Conservation (phyloP, 108 stramenopile species). For the Nitzschia sp. region DNA sequence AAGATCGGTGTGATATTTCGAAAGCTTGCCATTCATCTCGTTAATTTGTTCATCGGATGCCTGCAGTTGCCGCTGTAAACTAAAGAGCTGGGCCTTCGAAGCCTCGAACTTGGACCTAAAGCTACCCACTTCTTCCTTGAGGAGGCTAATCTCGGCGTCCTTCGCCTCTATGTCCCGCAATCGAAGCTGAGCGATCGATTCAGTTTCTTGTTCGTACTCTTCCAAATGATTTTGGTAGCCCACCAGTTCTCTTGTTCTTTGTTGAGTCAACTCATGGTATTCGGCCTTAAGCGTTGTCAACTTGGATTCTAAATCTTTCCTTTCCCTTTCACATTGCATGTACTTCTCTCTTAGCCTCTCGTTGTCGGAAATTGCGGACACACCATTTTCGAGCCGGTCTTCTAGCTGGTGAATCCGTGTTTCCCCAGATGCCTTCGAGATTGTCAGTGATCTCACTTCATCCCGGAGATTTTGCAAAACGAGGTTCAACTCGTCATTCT, state of each 20-base stretch:
- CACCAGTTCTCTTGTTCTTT: background rate
- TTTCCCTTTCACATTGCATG: background rate
- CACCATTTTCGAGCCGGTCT: background rate
- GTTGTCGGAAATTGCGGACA: background rate
- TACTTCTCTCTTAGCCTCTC: slow-evolving; percentile 1
- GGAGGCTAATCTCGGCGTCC: background rate
- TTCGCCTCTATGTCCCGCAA: background rate
- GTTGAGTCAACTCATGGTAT: background rate
- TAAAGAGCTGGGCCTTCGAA: background rate
- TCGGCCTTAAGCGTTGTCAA: background rate
- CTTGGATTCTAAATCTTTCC: background rate
- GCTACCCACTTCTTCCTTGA: background rate
- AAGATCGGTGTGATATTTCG: slow-evolving; percentile 5
- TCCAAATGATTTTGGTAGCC: background rate
- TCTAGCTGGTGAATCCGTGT: slow-evolving; percentile 3
- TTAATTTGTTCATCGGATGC: background rate
- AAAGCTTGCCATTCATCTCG: background rate
- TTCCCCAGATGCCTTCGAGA: background rate
- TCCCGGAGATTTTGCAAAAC: background rate
- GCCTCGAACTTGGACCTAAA: background rate
- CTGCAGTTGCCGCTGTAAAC: background rate
- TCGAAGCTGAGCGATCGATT: background rate
- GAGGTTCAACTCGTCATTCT: background rate
- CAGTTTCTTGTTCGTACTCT: background rate
- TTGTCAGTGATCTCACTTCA: background rate